Evolutionary conservation across 495 filamentous ascomycete species (phyloP).

Genomic region (Penicilliopsis zonata): DNA sequence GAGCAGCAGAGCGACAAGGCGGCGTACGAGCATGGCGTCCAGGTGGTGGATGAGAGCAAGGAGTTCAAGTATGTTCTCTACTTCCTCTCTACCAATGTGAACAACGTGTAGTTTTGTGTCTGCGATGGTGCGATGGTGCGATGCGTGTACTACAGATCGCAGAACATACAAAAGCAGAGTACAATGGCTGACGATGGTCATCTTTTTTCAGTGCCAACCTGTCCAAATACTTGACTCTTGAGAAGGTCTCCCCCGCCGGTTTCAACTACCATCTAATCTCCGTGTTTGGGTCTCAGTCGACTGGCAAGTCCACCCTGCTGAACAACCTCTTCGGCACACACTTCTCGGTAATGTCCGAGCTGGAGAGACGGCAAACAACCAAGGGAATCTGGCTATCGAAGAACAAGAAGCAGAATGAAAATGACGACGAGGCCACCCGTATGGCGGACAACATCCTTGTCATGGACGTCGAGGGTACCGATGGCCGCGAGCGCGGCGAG

Average conservation of each 20-base stretch:
- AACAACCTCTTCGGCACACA: conserved; percentile 93
- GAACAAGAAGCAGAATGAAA: conserved; percentile 76
- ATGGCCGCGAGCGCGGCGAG: conserved; percentile 90
- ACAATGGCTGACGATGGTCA: background rate
- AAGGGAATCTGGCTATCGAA: conserved; percentile 99
- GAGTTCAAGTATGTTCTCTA: conserved; percentile 69
- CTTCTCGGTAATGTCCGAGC: conserved; percentile 93
- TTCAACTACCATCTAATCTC: conserved; percentile 99
- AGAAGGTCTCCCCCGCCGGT: conserved; percentile 70
- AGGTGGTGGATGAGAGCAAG: conserved; percentile 93
- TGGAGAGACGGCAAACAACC: conserved; percentile 84
- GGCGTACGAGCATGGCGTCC: conserved; percentile 82
- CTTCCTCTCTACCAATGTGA: conserved; percentile 5
- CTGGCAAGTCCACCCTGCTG: conserved; percentile 92
- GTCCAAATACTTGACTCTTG: conserved; percentile 65
- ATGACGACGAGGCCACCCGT: conserved; percentile 20
- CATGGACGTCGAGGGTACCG: conserved; percentile 98
- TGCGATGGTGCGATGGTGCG: too few relatives aligned
- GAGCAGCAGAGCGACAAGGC: conserved; percentile 47
- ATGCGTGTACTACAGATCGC: too few relatives aligned
- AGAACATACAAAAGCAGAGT: too few relatives aligned
- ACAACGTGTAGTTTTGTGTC: too few relatives aligned
- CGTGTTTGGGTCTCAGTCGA: conserved; percentile 97
- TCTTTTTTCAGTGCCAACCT: conserved; percentile 55
- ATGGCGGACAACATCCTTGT: conserved; percentile 98